These are phyloP conservation scores for Hyaloscypha bicolor DNA, from an alignment of 495 filamentous ascomycete species.

Conservation along the genomic window DNA sequence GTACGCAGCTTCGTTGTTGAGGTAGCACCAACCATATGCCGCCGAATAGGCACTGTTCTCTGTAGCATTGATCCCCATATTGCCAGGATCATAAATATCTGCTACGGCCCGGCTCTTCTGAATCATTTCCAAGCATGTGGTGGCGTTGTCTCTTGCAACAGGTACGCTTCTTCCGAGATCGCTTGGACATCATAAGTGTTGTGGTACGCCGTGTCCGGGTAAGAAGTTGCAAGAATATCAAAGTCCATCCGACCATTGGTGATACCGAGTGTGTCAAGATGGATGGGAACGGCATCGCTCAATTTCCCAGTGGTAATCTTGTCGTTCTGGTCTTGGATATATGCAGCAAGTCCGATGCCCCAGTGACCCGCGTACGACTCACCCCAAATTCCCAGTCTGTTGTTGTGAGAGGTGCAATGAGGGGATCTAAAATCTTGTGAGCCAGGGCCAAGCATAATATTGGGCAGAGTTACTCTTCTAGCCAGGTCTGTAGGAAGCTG, in stretches of 20 bases:
- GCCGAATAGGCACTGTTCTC: slow-evolving; percentile 7
- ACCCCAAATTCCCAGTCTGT: slow-evolving; percentile 49
- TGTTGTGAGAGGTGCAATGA: slow-evolving; percentile 48
- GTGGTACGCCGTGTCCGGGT: slow-evolving; percentile 51
- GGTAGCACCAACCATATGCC: slow-evolving; percentile 6
- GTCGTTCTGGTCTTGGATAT: slow-evolving; percentile 51
- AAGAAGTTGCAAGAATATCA: slow-evolving; percentile 48
- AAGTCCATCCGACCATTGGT: slow-evolving; percentile 58
- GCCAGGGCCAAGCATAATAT: too few relatives aligned
- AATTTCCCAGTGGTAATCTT: slow-evolving; percentile 40
- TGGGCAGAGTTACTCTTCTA: too few relatives aligned
- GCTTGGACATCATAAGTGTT: slow-evolving; percentile 36
- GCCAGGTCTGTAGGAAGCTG: too few relatives aligned
- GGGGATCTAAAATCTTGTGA: slow-evolving; percentile 37
- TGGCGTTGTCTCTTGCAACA: slow-evolving; percentile 21
- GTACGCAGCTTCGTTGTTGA: too few relatives aligned
- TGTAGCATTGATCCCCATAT: slow-evolving; percentile 1
- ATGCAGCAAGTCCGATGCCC: slow-evolving; percentile 49
- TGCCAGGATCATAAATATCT: slow-evolving; percentile 9
- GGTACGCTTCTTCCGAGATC: slow-evolving; percentile 8
- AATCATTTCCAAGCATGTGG: neutral
- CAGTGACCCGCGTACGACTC: slow-evolving; percentile 49
- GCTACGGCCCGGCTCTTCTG: slow-evolving; percentile 8
- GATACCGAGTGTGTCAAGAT: slow-evolving; percentile 54
- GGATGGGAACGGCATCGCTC: slow-evolving; percentile 44